These are phyloP conservation scores for Castanospermum australe DNA, from an alignment of 306 rosid genomes.

Conservation along the genomic window DNA sequence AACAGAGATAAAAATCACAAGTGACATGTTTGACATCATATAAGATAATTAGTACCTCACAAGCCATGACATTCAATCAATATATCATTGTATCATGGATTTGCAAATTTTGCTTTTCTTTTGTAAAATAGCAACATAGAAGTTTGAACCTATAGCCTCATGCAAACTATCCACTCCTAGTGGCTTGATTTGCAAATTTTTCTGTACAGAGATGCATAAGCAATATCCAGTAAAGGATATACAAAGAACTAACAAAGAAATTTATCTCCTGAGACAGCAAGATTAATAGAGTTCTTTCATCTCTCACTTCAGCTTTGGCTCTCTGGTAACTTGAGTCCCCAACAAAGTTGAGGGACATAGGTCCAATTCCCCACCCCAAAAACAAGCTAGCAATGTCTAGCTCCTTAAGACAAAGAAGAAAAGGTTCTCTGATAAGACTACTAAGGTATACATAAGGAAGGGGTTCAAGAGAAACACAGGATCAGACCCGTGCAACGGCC, in stretches of 20 bases:
- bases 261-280: neutral
- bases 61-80: neutral
- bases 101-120: neutral
- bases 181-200: too few species aligned
- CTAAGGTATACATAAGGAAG: too few species aligned
- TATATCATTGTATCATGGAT: neutral
- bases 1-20: neutral
- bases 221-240: slow-evolving; percentile 12
- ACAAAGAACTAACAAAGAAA: neutral
- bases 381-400: neutral
- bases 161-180: too few species aligned
- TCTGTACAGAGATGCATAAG: neutral
- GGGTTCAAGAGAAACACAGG: too few species aligned
- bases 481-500: too few species aligned
- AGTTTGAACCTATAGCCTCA: too few species aligned
- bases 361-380: neutral
- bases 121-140: too few species aligned
- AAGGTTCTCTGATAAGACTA: neutral
- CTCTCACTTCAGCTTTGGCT: neutral
- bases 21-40: neutral
- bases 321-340: neutral
- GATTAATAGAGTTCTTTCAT: neutral
- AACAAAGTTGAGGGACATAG: neutral
- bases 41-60: neutral
- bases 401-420: neutral